A percentile compares a stretch with the other conserved stretches of the same genome.
phyloP scores from a whole-genome alignment of 768 basidiomycete species.

The Paxillus ammoniavirescens region DNA sequence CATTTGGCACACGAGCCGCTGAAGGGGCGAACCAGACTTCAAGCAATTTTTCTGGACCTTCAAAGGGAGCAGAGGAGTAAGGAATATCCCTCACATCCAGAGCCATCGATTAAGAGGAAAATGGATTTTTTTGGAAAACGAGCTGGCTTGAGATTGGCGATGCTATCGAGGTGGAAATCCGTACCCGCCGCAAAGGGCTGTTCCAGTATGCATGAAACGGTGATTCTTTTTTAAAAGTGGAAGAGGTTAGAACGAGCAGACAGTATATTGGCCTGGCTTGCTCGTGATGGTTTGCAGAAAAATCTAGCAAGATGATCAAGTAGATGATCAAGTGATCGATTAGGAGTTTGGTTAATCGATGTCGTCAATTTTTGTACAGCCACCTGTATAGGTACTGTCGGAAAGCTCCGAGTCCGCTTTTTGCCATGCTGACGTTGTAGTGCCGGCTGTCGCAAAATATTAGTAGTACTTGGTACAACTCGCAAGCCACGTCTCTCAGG shows the following conservation, averaged over 20 bases:
- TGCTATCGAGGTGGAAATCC: conserved; percentile 49
- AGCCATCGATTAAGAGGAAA: conserved; percentile 20
- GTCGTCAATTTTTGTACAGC: conserved; percentile 17
- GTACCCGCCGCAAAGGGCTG: conserved; percentile 34
- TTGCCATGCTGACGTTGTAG: too few relatives aligned
- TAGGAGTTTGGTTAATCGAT: conserved; percentile 5
- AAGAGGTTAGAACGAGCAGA: not conserved
- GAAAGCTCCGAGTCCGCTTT: conserved; percentile 4
- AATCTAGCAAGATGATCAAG: conserved; percentile 12
- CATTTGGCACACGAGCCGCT: conserved; percentile 53
- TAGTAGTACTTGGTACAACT: too few relatives aligned
- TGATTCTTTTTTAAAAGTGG: conserved; percentile 13
- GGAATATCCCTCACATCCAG: conserved; percentile 18
- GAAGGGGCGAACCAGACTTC: conserved; percentile 97
- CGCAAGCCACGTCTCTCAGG: too few relatives aligned
- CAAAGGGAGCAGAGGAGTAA: conserved; percentile 60
- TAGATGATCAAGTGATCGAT: conserved; percentile 12
- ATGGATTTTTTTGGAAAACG: not conserved
- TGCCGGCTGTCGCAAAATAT: too few relatives aligned
- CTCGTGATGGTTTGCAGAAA: conserved; percentile 16
- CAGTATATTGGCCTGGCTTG: not conserved
- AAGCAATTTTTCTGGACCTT: conserved; percentile 92
- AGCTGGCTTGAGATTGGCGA: conserved; percentile 24
- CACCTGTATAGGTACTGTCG: conserved; percentile 23
- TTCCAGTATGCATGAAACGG: conserved; percentile 45